phyloP scores from a whole-genome alignment of 2,329 filamentous ascomycete species.

The Diaporthe helianthi region DNA sequence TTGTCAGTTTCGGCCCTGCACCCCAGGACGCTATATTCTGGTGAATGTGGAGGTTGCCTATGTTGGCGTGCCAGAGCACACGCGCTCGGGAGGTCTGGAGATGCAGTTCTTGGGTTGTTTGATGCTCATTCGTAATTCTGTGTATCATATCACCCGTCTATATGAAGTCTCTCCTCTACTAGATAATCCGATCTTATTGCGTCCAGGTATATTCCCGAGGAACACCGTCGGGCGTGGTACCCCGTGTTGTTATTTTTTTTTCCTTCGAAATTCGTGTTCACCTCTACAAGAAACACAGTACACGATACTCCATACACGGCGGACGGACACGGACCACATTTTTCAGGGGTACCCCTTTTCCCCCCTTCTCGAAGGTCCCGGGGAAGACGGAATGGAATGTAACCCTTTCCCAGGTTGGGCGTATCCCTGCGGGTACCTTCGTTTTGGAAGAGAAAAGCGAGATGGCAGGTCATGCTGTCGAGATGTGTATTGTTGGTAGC shows the following conservation, averaged over 20 bases:
- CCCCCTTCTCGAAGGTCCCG: conserved; percentile 18
- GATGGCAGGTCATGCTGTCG: conserved; percentile 1
- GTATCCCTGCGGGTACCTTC: conserved; percentile 11
- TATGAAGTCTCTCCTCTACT: neutral
- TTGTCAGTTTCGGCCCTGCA: neutral
- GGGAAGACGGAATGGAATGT: conserved; percentile 20
- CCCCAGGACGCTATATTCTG: neutral
- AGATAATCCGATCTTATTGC: conserved; percentile 2
- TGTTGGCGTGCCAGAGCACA: neutral
- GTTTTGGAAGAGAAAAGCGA: conserved; percentile 5
- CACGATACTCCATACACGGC: neutral
- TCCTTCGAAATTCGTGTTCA: too few relatives aligned
- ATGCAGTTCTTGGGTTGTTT: neutral
- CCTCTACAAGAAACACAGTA: too few relatives aligned
- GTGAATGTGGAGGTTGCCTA: neutral
- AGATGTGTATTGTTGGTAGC: neutral
- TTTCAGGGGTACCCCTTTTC: conserved; percentile 16
- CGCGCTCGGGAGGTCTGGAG: too few relatives aligned
- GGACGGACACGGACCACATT: conserved; percentile 6
- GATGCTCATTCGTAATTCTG: neutral
- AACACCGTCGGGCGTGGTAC: neutral
- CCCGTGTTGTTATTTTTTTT: neutral
- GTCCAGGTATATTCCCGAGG: neutral
- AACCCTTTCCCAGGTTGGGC: conserved; percentile 1
- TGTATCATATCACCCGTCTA: neutral